Evolutionary conservation across 768 basidiomycete species (phyloP), one percentile per base, ranked within the genome.

Genomic region (Suillus decipiens): DNA sequence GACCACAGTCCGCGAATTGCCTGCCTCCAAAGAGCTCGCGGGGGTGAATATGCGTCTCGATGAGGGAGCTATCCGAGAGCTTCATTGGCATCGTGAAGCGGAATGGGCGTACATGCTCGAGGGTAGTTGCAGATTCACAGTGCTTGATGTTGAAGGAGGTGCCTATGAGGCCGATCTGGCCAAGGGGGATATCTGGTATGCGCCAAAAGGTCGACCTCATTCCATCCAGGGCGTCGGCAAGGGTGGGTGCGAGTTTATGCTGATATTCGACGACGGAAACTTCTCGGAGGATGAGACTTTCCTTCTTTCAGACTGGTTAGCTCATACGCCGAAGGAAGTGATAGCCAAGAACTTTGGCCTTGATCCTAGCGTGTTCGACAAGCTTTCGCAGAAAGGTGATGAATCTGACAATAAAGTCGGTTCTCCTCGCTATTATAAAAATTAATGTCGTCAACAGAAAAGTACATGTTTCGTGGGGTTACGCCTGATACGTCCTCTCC

Each of bases 261-360:
- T 84, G 24, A 62, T 74, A 31, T 72, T 74, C 61, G 73, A 74
- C 61, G 57, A 63, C 45, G 68, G 73, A 41, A 65, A 67, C 39
- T 85, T 84, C 67, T 77, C 75, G 15, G 84, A 84, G 66, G 82
- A 84, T 59, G 68, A 74, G 2, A 84, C 83, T 0, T 84, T 85
- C 67, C 73, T 80, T 15, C 51, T 61, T 24, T 86, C 84, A 24
- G 84, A 87, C 65, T 88, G 86, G 84, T 86, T n/a, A 14, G 77
- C 85, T 10, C 86, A 87, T 67, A 60, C 43, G 9, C 59, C 59
- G 14, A 69, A 75, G 63, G 72, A 76, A 36, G 80, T 83, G 8
- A 67, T 86, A 7, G 82, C 84, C 17, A 85, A 84, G 74, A 87
- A 86, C 68, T 86, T 86, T 66, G 77, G 79, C 28, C 68, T 79